phyloP scores from a whole-genome alignment of 2,329 filamentous ascomycete genomes.

The Ophiosphaerella korrae region DNA sequence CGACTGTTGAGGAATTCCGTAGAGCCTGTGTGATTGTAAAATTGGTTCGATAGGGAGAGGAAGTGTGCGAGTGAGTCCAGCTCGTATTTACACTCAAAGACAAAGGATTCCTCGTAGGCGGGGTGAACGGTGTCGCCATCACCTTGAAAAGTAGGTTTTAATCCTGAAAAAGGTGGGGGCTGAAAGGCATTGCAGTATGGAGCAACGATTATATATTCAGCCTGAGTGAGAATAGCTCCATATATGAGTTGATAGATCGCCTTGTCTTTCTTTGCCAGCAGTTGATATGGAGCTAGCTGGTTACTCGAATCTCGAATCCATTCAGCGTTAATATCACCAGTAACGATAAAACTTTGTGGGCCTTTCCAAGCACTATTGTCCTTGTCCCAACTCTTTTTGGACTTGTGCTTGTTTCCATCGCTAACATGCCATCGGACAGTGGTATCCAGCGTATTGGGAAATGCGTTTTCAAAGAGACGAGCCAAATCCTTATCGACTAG shows the following conservation, averaged over 20 bases:
- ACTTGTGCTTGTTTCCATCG: conserved; percentile 53
- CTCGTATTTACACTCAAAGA: conserved; percentile 99
- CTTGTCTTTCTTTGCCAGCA: conserved; percentile 79
- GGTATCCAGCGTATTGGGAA: conserved; percentile 88
- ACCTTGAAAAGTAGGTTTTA: conserved; percentile 74
- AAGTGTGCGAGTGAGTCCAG: conserved; percentile 95
- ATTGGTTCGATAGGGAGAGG: conserved; percentile 82
- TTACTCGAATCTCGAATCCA: conserved; percentile 94
- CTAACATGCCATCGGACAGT: conserved; percentile 86
- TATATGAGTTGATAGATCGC: conserved; percentile 79
- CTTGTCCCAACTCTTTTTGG: conserved; percentile 38
- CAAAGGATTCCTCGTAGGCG: conserved; percentile 77
- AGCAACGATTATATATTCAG: conserved; percentile 90
- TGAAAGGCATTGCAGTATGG: conserved; percentile 99
- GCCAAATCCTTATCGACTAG: conserved; percentile 88
- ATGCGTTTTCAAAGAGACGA: conserved; percentile 91
- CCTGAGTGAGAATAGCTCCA: conserved; percentile 94
- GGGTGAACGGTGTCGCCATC: conserved; percentile 87
- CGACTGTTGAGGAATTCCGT: conserved; percentile 77
- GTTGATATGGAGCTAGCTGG: conserved; percentile 88
- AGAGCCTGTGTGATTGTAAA: conserved; percentile 78
- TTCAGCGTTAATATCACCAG: conserved; percentile 89
- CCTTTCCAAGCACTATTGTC: conserved; percentile 72
- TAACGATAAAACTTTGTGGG: conserved; percentile 90
- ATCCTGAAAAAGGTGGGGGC: conserved; percentile 81